Evolutionary conservation across 805 yeast species (phyloP).

Genomic region (Candida odintsovae): DNA sequence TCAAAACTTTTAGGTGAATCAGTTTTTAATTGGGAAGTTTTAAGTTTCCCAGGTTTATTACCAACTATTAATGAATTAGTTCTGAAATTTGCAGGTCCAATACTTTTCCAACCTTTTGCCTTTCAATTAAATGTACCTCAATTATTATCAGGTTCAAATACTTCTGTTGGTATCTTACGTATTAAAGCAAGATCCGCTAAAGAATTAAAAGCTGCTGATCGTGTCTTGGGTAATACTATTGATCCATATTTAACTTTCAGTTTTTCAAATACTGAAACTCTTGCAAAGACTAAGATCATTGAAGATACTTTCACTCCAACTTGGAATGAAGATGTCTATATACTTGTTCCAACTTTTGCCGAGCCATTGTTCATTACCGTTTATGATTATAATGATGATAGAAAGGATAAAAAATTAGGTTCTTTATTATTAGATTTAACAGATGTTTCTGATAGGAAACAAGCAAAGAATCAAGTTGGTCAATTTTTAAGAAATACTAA

Average conservation of each 20-base stretch:
- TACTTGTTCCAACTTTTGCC: constrained; percentile 67
- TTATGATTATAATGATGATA: constrained; percentile 71
- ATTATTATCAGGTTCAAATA: constrained; percentile 77
- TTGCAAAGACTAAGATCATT: constrained; percentile 66
- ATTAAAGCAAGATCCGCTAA: constrained; percentile 62
- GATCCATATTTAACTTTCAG: constrained; percentile 86
- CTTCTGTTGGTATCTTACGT: constrained; percentile 83
- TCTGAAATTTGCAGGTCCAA: constrained; percentile 81
- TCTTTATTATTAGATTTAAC: constrained; percentile 68
- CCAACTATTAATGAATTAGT: constrained; percentile 82
- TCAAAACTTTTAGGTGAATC: constrained; percentile 71
- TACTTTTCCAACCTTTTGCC: constrained; percentile 83
- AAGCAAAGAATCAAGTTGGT: constrained; percentile 42
- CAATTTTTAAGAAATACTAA: constrained; percentile 76
- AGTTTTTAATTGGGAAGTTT: constrained; percentile 80
- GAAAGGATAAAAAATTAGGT: constrained; percentile 81
- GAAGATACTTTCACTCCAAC: constrained; percentile 64
- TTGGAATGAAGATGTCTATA: constrained; percentile 76
- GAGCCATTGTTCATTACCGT: constrained; percentile 76
- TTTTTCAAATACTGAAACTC: constrained; percentile 43
- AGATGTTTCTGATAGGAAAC: constrained; percentile 47
- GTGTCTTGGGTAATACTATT: constrained; percentile 65
- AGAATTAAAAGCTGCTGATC: constrained; percentile 61
- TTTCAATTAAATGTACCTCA: constrained; percentile 92
- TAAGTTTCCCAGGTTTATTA: constrained; percentile 81